Evolutionary conservation across 495 filamentous ascomycete species (phyloP), one percentile per base, ranked within the genome.

Genomic region (Chaetomium fimeti): DNA sequence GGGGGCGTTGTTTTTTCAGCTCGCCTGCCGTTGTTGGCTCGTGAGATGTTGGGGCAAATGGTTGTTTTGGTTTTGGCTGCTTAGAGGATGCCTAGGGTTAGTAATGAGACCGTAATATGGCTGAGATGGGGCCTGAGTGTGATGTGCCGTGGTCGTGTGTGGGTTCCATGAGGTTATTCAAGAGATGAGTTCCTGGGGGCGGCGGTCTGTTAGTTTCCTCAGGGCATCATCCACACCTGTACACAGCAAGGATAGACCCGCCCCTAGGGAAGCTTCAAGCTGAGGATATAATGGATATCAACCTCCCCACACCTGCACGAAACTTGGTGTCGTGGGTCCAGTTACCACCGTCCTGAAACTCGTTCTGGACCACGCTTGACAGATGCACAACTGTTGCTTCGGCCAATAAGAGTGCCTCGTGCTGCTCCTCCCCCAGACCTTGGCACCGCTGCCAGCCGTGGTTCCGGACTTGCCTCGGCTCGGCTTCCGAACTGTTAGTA

Each of bases 391-490:
- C 5, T 32, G 27, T 32, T 3, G 13, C 2, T 3, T n/a, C 13
- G 16, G 8, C 51, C 51, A 54, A 54, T 54, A n/a, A 11, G 27
- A 54, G 12, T 3, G 48, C 3, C 15, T 6, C 4, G 27, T 27
- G 0, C 1, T 27, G 24, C 22, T 27, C 48, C 22, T 55, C 27
- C 52, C 51, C 18, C 32, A n/a, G 32, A 49, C 3, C 54, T 57
- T 57, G 29, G 54, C 52, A 55, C 28, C 16, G 5, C 1, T 38
- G 9, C 42, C 25, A 27, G 25, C n/a, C 20, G 32, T n/a, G n/a
- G n/a, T 45, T 22, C 6, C 16, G 38, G 8, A 36, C 32, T 36
- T 62, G 51, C 60, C 60, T 62, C 60, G 60, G 60, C 60, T 62
- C 60, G 60, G 51, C 60, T 36, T 43, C 27, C 49, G 60, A 9